Percentiles rank a stretch among this genome's conserved stretches.
These are phyloP conservation scores for Trebouxia sp. DNA, from an alignment of 139 green algal species.

Conservation along the genomic window DNA sequence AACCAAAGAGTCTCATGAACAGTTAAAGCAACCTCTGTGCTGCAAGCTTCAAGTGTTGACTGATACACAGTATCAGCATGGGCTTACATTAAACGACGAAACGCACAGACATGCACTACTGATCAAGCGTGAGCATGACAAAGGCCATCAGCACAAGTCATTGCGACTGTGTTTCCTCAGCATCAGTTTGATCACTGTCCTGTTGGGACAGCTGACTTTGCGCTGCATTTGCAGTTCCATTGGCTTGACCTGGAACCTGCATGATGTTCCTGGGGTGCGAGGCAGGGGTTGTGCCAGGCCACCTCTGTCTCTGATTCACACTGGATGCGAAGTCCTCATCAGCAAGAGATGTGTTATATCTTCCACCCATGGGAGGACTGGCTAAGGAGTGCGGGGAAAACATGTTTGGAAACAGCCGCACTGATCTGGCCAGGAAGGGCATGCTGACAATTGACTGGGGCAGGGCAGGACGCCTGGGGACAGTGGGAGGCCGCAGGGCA, in stretches of 20 bases:
- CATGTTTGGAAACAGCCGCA: constrained; percentile 58
- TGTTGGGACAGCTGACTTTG: neutral
- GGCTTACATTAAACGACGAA: too few relatives aligned
- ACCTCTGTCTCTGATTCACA: neutral
- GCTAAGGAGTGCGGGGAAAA: constrained; percentile 65
- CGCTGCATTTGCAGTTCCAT: neutral
- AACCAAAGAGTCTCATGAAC: too few relatives aligned
- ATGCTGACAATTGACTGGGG: constrained; percentile 27
- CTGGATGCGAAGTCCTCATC: constrained; percentile 14
- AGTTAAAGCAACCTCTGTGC: too few relatives aligned
- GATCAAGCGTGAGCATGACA: too few relatives aligned
- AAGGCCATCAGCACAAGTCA: too few relatives aligned
- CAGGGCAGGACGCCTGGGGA: neutral
- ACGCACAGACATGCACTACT: too few relatives aligned
- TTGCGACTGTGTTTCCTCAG: neutral
- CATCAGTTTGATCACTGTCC: neutral
- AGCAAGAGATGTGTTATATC: neutral
- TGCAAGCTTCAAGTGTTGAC: too few relatives aligned
- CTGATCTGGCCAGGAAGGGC: constrained; percentile 51
- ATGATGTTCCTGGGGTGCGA: neutral
- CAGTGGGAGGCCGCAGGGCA: neutral
- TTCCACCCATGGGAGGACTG: constrained; percentile 18
- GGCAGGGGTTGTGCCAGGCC: neutral
- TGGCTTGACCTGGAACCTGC: neutral
- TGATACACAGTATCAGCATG: too few relatives aligned